Evolutionary conservation across 2,329 filamentous ascomycete species (phyloP).

Genomic region (Xylogone sp.): DNA sequence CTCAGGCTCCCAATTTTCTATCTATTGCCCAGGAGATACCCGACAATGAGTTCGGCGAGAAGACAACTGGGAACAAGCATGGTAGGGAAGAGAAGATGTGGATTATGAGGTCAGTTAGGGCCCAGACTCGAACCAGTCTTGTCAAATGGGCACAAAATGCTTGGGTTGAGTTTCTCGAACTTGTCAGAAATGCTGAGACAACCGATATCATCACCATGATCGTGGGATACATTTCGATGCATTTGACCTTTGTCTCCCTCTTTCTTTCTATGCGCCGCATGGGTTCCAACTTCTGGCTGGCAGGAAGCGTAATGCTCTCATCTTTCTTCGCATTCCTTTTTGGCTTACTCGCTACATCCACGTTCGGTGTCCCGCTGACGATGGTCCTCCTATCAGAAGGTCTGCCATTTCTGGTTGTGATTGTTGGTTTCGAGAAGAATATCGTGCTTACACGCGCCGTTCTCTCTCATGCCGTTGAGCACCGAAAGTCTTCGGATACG

Average conservation of each 20-base stretch:
- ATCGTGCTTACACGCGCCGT: slow-evolving; percentile 94
- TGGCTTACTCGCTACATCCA: slow-evolving; percentile 85
- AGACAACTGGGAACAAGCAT: slow-evolving; percentile 39
- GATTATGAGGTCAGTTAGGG: slow-evolving; percentile 90
- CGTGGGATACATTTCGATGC: slow-evolving; percentile 94
- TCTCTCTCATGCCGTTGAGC: slow-evolving; percentile 80
- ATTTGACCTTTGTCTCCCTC: slow-evolving; percentile 93
- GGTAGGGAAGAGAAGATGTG: slow-evolving; percentile 78
- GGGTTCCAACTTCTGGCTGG: slow-evolving; percentile 97
- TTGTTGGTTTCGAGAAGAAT: slow-evolving; percentile 97
- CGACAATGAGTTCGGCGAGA: slow-evolving; percentile 52
- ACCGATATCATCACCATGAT: slow-evolving; percentile 98
- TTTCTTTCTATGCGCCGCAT: slow-evolving; percentile 96
- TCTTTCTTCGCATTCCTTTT: slow-evolving; percentile 97
- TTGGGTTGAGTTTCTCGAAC: slow-evolving; percentile 81
- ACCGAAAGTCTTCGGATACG: slow-evolving; percentile 47
- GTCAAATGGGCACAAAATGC: slow-evolving; percentile 71
- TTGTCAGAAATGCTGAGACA: slow-evolving; percentile 83
- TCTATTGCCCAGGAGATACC: slow-evolving; percentile 78
- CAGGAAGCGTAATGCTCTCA: slow-evolving; percentile 83
- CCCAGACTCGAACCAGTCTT: slow-evolving; percentile 58
- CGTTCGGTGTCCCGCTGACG: slow-evolving; percentile 89
- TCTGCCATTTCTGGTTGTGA: slow-evolving; percentile 92
- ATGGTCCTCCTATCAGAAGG: slow-evolving; percentile 93
- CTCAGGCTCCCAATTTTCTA: slow-evolving; percentile 72